phyloP scores from a whole-genome alignment of 2,329 filamentous ascomycete species.

The Penicillium sp. region DNA sequence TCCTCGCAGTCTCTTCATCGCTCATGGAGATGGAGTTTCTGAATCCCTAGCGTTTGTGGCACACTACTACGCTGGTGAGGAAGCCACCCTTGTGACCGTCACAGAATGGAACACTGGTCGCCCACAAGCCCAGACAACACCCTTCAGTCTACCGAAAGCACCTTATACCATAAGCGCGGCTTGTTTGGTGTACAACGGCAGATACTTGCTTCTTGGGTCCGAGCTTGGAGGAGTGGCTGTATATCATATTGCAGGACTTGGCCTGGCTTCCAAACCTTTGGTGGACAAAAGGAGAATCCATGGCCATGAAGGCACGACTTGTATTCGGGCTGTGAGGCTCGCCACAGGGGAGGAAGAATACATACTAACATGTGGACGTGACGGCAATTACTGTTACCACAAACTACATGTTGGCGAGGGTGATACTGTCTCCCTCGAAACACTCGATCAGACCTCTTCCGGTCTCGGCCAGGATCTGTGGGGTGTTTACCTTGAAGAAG shows the following conservation, averaged over 20 bases:
- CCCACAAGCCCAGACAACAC: conserved; percentile 42
- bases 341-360: conserved; percentile 25
- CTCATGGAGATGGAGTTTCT: conserved; percentile 18
- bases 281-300: conserved; percentile 43
- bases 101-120: conserved; percentile 12
- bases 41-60: conserved; percentile 28
- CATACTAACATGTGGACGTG: conserved; percentile 72
- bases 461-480: conserved; percentile 78
- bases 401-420: conserved; percentile 26
- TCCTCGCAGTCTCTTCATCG: conserved; percentile 31
- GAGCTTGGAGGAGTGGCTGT: conserved; percentile 57
- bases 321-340: conserved; percentile 47
- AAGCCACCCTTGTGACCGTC: conserved; percentile 33
- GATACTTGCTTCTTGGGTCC: conserved; percentile 56
- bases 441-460: conserved; percentile 68
- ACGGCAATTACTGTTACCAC: conserved; percentile 74
- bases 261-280: conserved; percentile 24
- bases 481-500: conserved; percentile 62
- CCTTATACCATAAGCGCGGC: conserved; percentile 57
- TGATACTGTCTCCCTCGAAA: conserved; percentile 38
- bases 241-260: conserved; percentile 37
- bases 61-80: conserved; percentile 27
- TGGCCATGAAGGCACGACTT: conserved; percentile 67
- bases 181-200: conserved; percentile 31
- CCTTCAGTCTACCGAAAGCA: conserved; percentile 37